Percentiles rank a stretch among this genome's conserved stretches.
phyloP scores from a whole-genome alignment of 1,284 basidiomycete genomes.

The Xerocomus minutiporus region DNA sequence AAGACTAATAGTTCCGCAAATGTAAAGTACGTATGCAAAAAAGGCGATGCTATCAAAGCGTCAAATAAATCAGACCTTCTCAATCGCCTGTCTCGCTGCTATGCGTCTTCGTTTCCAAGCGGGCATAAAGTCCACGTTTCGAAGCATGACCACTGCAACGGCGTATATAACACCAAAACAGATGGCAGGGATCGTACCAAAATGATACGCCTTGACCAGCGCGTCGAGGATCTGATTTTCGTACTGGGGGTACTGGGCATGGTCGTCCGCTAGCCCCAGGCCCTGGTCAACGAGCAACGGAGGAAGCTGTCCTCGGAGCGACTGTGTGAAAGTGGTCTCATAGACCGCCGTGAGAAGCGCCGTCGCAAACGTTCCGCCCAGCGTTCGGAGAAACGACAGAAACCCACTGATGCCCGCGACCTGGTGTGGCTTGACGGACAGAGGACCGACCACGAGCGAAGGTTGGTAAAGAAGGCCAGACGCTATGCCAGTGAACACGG shows the following conservation, averaged over 20 bases:
- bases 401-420: conserved; percentile 35
- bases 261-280: conserved; percentile 28
- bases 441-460: conserved; percentile 33
- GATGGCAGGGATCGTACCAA: conserved; percentile 32
- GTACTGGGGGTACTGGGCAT: conserved; percentile 31
- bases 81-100: conserved; percentile 20
- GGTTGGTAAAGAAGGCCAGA: conserved; percentile 34
- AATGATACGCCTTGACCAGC: conserved; percentile 32
- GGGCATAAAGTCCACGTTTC: conserved; percentile 31
- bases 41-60: conserved; percentile 12
- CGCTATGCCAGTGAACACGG: conserved; percentile 28
- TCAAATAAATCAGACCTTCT: conserved; percentile 23
- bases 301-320: conserved; percentile 26
- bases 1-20: conserved; percentile 9
- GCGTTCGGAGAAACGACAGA: conserved; percentile 32
- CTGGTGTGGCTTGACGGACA: conserved; percentile 34
- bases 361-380: conserved; percentile 35
- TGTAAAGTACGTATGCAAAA: conserved; percentile 17
- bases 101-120: conserved; percentile 33
- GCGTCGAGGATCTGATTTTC: conserved; percentile 31
- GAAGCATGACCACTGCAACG: conserved; percentile 29
- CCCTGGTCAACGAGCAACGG: conserved; percentile 30
- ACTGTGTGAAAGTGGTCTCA: conserved; percentile 30
- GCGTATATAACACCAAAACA: conserved; percentile 33
- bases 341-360: conserved; percentile 33